Evolutionary conservation across 176 grass and related monocot species (phyloP).

Genomic region (Triticum aestivum): DNA sequence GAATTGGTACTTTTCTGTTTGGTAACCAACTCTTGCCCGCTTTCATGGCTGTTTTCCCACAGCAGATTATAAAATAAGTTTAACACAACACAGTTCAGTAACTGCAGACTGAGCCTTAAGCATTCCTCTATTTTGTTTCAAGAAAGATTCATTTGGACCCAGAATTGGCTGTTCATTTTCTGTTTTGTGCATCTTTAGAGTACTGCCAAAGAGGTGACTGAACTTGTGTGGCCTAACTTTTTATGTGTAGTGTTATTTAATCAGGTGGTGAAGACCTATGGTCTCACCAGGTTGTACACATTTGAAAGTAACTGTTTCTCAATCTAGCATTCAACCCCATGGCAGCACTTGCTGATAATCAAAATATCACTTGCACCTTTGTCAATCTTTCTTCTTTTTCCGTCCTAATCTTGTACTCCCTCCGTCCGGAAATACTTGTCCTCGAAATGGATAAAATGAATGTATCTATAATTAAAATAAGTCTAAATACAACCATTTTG

Average conservation of each 20-base stretch:
- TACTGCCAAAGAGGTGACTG: background rate
- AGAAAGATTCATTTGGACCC: background rate
- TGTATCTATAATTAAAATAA: no score
- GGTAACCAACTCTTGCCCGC: background rate
- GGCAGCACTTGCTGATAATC: background rate
- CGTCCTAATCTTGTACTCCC: background rate
- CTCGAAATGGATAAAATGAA: no score
- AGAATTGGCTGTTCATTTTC: background rate
- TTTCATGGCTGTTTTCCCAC: background rate
- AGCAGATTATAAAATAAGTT: background rate
- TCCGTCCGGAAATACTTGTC: no score
- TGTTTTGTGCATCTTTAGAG: slow-evolving; percentile 25
- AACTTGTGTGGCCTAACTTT: background rate
- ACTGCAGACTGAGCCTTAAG: background rate
- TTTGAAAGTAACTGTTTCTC: background rate
- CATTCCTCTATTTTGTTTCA: background rate
- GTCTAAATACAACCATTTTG: no score
- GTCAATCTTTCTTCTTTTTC: background rate
- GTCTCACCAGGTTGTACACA: slow-evolving; percentile 3
- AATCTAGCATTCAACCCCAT: background rate
- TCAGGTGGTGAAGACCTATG: background rate
- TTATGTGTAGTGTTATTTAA: background rate
- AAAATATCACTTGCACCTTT: background rate
- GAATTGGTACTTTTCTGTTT: background rate
- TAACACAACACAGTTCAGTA: background rate